Evolutionary conservation across 352 stramenopile species (phyloP).

Genomic region (Pythium periplocum): DNA sequence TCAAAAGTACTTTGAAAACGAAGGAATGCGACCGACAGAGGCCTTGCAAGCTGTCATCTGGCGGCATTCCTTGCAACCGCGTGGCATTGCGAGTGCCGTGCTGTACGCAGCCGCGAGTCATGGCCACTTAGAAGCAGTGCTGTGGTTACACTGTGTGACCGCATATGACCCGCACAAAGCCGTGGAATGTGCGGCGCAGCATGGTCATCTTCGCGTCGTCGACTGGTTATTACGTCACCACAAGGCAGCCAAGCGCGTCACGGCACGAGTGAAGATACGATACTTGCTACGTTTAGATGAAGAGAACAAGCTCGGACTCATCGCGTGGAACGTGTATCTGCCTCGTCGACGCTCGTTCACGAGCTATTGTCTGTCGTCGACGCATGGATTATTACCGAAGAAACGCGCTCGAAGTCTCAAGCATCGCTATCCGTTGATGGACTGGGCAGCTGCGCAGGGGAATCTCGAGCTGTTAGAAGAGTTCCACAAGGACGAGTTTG

Average conservation of each 20-base stretch:
- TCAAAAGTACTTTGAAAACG: background rate
- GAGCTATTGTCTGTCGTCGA: slow-evolving; percentile 1
- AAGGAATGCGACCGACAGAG: background rate
- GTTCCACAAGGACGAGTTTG: background rate
- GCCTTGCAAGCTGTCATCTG: slow-evolving; percentile 1
- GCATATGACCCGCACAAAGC: slow-evolving; percentile 8
- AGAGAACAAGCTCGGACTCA: slow-evolving; percentile 1
- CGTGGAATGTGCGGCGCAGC: slow-evolving; percentile 6
- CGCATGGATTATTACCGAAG: no score
- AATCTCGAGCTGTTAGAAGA: slow-evolving; percentile 4
- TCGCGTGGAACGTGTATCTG: slow-evolving; percentile 7
- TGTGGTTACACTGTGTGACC: slow-evolving; percentile 7
- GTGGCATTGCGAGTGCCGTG: slow-evolving; percentile 3
- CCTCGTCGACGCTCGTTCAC: slow-evolving; percentile 1
- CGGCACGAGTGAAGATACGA: slow-evolving; percentile 1
- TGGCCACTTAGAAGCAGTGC: slow-evolving; percentile 7
- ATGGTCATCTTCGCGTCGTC: slow-evolving; percentile 1
- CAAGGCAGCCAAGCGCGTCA: slow-evolving; percentile 2
- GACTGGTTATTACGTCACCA: slow-evolving; percentile 5
- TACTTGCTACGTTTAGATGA: slow-evolving; percentile 7
- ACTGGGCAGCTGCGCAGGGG: slow-evolving; percentile 7
- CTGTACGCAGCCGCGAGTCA: slow-evolving; percentile 9
- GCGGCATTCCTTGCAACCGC: background rate
- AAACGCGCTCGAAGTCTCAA: slow-evolving; percentile 3
- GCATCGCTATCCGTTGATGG: slow-evolving; percentile 8